Conservation (phyloP, 331 rosid genomes). For the Quercus phellos region DNA sequence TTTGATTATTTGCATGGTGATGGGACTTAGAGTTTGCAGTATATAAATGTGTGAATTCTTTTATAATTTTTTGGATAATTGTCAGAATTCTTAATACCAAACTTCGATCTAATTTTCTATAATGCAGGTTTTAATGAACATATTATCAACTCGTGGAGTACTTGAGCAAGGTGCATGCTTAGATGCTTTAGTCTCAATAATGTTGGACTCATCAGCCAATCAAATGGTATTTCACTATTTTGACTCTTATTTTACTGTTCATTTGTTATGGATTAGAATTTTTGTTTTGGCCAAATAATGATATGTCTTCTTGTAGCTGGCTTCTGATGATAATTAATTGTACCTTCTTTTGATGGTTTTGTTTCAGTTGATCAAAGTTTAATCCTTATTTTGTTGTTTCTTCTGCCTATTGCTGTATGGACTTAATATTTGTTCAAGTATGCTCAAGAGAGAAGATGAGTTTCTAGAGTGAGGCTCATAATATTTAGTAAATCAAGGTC, state of each 20-base stretch:
- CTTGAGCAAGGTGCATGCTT: slow-evolving; percentile 83
- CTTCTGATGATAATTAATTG: slow-evolving; percentile 3
- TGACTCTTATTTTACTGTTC: background rate
- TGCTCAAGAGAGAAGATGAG: background rate
- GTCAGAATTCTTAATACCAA: background rate
- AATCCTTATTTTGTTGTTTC: background rate
- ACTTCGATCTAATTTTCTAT: background rate
- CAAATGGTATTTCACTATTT: slow-evolving; percentile 55
- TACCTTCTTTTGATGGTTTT: background rate
- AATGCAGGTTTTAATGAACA: slow-evolving; percentile 74
- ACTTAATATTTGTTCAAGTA: background rate
- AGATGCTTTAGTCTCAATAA: slow-evolving; percentile 75
- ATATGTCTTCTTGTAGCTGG: background rate
- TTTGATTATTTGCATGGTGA: background rate
- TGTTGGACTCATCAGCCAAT: slow-evolving; percentile 87
- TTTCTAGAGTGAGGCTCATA: slow-evolving; percentile 9
- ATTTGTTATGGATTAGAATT: slow-evolving; percentile 4
- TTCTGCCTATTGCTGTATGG: background rate
- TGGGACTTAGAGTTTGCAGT: too few species aligned
- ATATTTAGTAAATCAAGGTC: background rate
- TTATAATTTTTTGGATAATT: too few species aligned
- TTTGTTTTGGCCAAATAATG: background rate
- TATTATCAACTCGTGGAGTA: slow-evolving; percentile 72
- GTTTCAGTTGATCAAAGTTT: background rate
- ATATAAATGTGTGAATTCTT: too few species aligned